Evolutionary conservation across 2,329 filamentous ascomycete genomes (phyloP), one percentile per base, ranked within the genome.

Genomic region (Fusarium zealandicum): DNA sequence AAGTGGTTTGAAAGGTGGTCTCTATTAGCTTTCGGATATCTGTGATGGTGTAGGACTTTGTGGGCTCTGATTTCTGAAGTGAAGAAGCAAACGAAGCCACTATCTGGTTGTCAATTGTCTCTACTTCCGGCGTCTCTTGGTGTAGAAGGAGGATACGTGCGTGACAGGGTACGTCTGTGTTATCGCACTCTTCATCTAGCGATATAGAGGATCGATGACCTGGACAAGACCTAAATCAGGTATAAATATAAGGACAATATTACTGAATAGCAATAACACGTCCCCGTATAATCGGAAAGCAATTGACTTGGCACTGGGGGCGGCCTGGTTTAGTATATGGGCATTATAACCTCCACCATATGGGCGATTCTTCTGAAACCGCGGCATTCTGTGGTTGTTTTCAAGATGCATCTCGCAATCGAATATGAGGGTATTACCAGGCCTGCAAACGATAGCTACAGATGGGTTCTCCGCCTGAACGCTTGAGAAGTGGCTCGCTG

Each of bases 381-480:
- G 33, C 10, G 44, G 48, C 18, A 51, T 20, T 5, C 9, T 11
- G 4, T 31, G 3, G 27, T 28, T 3, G 7, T 32, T 8, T 37
- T 51, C 14, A 16, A 51, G 31, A 30, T 51, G 31, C 13, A 55
- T 37, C 45, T 55, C 42, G 3, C 37, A 45, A 20, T 55, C 33
- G 10, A 55, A 39, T 5, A 43, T 11, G 16, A 51, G 17, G 6
- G 17, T 37, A 6, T 51, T 10, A 17, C 51, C 14, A 3, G 17
- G 16, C 6, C 11, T 4, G 14, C 14, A 30, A 17, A 17, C 18
- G 4, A 54, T 20, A 12, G 35, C 22, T 13, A 51, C 13, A 13
- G 30, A 33, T 20, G 32, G 16, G 13, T 28, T 28, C 12, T 43
- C 20, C 20, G 4, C 6, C 4, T 6, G 20, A 20, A 20, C 20